Evolutionary conservation across 2,329 filamentous ascomycete genomes (phyloP).

Genomic region (Aspergillus sojae): DNA sequence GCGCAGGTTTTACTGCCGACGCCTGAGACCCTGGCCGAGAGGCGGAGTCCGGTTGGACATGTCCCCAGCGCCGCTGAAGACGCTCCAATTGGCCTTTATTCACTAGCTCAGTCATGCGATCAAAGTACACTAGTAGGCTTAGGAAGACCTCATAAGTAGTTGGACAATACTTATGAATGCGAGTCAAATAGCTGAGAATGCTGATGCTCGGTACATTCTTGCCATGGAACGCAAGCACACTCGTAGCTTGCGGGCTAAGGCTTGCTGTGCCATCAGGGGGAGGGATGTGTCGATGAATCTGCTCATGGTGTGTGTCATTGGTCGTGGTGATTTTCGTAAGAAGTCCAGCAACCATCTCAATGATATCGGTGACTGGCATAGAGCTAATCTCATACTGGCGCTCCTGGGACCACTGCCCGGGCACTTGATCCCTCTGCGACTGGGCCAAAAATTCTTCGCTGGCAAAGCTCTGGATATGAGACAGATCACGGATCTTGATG

Average conservation of each 20-base stretch:
- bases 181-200: conserved; percentile 90
- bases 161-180: conserved; percentile 98
- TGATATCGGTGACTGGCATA: conserved; percentile 96
- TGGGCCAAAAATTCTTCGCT: conserved; percentile 70
- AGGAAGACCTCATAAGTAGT: conserved; percentile 98
- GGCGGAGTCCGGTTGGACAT: conserved; percentile 18
- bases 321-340: conserved; percentile 97
- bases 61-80: conserved; percentile 40
- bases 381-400: conserved; percentile 89
- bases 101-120: conserved; percentile 96
- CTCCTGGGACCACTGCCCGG: conserved; percentile 52
- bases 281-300: conserved; percentile 74
- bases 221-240: conserved; percentile 91
- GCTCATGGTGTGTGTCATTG: conserved; percentile 92
- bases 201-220: conserved; percentile 98
- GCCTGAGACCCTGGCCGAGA: conserved; percentile 22
- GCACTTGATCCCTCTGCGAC: conserved; percentile 49
- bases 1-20: conserved; percentile 21
- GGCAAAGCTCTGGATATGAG: conserved; percentile 87
- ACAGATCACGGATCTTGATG: conserved; percentile 84
- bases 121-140: conserved; percentile 94
- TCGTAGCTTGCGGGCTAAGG: conserved; percentile 66
- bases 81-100: conserved; percentile 77
- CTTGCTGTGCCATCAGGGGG: conserved; percentile 61
- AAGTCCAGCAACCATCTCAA: conserved; percentile 97